These are phyloP conservation scores for Erodium texanum DNA, from an alignment of 441 rosid genomes.

Conservation along the genomic window DNA sequence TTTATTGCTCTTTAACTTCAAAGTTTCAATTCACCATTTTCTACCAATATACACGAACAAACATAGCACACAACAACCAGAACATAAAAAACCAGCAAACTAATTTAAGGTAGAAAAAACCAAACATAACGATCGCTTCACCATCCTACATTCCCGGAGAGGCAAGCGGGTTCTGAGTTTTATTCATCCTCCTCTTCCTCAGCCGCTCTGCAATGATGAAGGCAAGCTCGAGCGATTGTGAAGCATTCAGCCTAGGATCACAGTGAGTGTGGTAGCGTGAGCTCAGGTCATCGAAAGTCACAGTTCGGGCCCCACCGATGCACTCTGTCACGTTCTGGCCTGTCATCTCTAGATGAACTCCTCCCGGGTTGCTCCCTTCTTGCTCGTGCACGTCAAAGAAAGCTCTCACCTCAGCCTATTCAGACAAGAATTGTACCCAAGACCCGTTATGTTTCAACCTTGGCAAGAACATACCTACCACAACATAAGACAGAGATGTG, in stretches of 20 bases:
- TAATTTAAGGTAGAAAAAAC: background rate
- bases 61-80: no score
- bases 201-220: slow-evolving; percentile 77
- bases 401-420: slow-evolving; percentile 87
- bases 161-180: slow-evolving; percentile 28
- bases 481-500: background rate
- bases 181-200: slow-evolving; percentile 65
- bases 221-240: slow-evolving; percentile 86
- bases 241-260: slow-evolving; percentile 87
- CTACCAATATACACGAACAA: no score
- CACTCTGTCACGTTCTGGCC: slow-evolving; percentile 17
- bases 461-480: background rate
- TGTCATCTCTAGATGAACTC: background rate
- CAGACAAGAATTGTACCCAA: background rate
- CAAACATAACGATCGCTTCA: background rate
- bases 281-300: slow-evolving; percentile 84
- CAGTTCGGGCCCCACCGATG: slow-evolving; percentile 87
- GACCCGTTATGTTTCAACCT: no score
- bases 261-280: slow-evolving; percentile 93
- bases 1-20: no score
- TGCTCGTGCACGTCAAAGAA: slow-evolving; percentile 74
- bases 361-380: background rate
- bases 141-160: slow-evolving; percentile 22
- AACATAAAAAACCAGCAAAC: no score
- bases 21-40: no score